Conservation (phyloP, 768 basidiomycete species). For the Psilocybe azurescens region DNA sequence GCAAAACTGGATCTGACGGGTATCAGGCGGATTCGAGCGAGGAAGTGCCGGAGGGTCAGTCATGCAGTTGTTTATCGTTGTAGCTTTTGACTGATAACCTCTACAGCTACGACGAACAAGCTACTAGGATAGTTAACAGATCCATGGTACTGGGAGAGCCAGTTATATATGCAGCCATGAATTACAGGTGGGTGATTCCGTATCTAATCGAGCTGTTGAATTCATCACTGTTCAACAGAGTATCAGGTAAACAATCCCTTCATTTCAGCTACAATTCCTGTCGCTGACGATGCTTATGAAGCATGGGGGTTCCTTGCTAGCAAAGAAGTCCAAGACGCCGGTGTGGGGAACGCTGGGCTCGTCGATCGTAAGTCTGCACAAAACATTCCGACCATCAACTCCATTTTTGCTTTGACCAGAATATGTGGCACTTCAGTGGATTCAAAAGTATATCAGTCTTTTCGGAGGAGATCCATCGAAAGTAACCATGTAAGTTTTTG, state of each 20-base stretch:
- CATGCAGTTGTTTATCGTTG: background rate
- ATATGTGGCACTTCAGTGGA: conserved; percentile 55
- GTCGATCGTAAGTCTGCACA: conserved; percentile 33
- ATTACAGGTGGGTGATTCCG: too few species aligned
- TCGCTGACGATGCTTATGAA: too few species aligned
- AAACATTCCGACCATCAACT: background rate
- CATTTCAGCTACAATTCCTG: background rate
- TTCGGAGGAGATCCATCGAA: conserved; percentile 62
- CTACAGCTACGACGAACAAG: conserved; percentile 46
- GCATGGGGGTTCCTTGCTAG: conserved; percentile 38
- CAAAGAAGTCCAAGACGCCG: conserved; percentile 32
- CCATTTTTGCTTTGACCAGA: too few species aligned
- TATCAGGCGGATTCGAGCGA: conserved; percentile 29
- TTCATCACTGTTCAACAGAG: conserved; percentile 13
- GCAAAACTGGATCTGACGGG: background rate
- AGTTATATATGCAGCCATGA: conserved; percentile 57
- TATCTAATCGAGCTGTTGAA: background rate
- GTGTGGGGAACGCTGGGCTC: conserved; percentile 33
- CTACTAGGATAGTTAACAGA: conserved; percentile 41
- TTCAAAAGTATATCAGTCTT: conserved; percentile 54
- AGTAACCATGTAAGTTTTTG: conserved; percentile 44
- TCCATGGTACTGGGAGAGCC: conserved; percentile 49
- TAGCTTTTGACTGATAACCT: background rate
- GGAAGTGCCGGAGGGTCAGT: conserved; percentile 28
- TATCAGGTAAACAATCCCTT: conserved; percentile 22